Evolutionary conservation across 139 green algal genomes (phyloP).

Genomic region (Pycnococcus provasolii): DNA sequence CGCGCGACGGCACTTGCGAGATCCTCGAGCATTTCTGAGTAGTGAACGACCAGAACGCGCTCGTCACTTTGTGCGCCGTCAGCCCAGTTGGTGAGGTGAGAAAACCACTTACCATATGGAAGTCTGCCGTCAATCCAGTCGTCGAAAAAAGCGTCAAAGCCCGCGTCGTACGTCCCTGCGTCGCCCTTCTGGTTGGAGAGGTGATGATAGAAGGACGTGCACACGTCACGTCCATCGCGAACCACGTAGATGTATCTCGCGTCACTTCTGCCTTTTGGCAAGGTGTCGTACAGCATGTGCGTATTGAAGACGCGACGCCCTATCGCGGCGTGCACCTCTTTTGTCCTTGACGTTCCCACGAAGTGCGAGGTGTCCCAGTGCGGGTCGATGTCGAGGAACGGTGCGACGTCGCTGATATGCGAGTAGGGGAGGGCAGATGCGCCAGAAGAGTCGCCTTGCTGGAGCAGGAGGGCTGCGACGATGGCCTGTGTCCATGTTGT

Average conservation of each 20-base stretch:
- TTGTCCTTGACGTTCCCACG: neutral
- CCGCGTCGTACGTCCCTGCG: neutral
- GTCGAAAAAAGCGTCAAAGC: slow-evolving; percentile 2
- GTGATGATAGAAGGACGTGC: slow-evolving; percentile 13
- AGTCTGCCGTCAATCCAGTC: slow-evolving; percentile 8
- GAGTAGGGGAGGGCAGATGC: neutral
- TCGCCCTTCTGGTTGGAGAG: neutral
- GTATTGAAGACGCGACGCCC: slow-evolving; percentile 13
- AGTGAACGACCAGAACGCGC: slow-evolving; percentile 7
- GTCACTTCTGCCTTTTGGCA: neutral
- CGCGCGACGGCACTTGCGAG: neutral
- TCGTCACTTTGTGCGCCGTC: neutral
- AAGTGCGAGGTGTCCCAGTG: slow-evolving; percentile 12
- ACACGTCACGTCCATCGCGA: slow-evolving; percentile 1
- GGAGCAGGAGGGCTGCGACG: neutral
- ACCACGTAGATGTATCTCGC: slow-evolving; percentile 15
- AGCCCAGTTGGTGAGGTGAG: neutral
- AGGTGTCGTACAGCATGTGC: slow-evolving; percentile 2
- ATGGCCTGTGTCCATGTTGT: slow-evolving; percentile 20
- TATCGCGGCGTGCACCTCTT: neutral
- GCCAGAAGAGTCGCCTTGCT: neutral
- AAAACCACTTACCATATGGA: neutral
- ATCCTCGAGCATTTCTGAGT: neutral
- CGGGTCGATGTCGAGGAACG: slow-evolving; percentile 18
- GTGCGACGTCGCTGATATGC: slow-evolving; percentile 6